Evolutionary conservation across 2,329 filamentous ascomycete genomes (phyloP).

Genomic region (Pezicula rhizophila): DNA sequence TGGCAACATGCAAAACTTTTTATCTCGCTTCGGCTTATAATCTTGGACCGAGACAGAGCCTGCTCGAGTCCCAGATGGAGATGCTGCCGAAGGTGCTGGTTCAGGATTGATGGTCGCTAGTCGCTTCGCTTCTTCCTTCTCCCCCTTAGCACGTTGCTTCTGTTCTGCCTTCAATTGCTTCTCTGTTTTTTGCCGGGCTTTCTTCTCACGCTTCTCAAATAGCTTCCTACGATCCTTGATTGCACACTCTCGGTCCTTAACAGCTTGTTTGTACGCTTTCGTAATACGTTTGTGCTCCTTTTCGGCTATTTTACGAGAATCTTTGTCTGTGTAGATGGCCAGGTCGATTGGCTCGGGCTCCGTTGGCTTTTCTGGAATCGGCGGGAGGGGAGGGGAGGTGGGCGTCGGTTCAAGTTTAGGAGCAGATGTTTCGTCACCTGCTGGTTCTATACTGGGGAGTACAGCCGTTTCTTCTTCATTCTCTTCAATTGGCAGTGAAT

Average conservation of each 20-base stretch:
- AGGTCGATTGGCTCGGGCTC: conserved; percentile 52
- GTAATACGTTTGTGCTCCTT: conserved; percentile 58
- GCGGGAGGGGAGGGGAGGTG: conserved; percentile 30
- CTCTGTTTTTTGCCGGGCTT: conserved; percentile 32
- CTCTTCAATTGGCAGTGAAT: conserved; percentile 34
- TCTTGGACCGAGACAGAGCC: conserved; percentile 9
- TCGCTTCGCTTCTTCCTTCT: conserved; percentile 21
- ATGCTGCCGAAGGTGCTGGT: background rate
- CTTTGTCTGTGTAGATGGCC: conserved; percentile 54
- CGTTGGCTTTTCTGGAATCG: conserved; percentile 44
- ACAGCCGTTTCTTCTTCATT: conserved; percentile 10
- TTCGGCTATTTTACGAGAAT: conserved; percentile 60
- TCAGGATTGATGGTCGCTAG: conserved; percentile 18
- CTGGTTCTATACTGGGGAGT: background rate
- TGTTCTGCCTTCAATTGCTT: conserved; percentile 29
- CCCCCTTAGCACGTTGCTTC: conserved; percentile 26
- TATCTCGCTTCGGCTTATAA: conserved; percentile 27
- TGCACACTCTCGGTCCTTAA: conserved; percentile 61
- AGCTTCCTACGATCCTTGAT: conserved; percentile 58
- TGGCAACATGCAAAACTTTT: conserved; percentile 75
- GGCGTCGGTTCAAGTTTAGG: conserved; percentile 5
- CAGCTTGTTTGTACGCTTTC: conserved; percentile 59
- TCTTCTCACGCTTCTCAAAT: conserved; percentile 44
- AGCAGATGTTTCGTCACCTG: conserved; percentile 2
- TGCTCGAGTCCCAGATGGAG: conserved; percentile 8